Base-by-base conservation (phyloP, 768 basidiomycete species). In the Suillus bovinus region DNA sequence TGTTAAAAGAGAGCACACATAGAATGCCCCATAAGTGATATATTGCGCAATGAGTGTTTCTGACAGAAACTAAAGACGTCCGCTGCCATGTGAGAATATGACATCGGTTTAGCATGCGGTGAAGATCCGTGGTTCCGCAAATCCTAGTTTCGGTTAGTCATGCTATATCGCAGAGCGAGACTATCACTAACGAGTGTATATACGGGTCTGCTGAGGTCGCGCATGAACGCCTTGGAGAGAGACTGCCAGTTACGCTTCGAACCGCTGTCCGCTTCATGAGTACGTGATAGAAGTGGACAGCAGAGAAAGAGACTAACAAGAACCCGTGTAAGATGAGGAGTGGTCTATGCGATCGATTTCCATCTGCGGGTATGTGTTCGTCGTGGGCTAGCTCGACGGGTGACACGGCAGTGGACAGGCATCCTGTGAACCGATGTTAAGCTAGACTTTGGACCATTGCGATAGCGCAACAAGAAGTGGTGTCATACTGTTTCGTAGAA, bases 221-320 rank as follows among this genome's bases (percentile, higher is more conserved):
- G 78, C n/a, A 83, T 78, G 63, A 97, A 87, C 0, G 86, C 84
- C 67, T 91, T 93, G 7, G 90, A 84, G 5, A 96, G 79, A 0
- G 91, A 91, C 6, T 83, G 78, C 93, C 93, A 97, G 71, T 96
- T 96, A 62, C 94, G 85, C 71, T 95, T 94, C 42, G 89, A 93
- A 0, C 93, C 94, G 67, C 92, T 94, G 67, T 34, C 14, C 24
- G 54, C 31, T 36, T 27, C 27, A 63, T 67, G 38, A 52, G 52
- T 27, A 60, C 63, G 41, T 24, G 44, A n/a, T 34, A 8, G 55
- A 58, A 29, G 14, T 34, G 16, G 10, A n/a, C 20, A 52, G 17
- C 50, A 52, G 50, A n/a, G 29, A 52, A 22, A 17, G 47, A 33
- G 68, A 67, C 85, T 69, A 63, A 87, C 87, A 89, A 85, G 60